Percentiles rank a stretch among this genome's conserved stretches.
phyloP scores from a whole-genome alignment of 441 rosid species.

The Theobroma grandiflorum region DNA sequence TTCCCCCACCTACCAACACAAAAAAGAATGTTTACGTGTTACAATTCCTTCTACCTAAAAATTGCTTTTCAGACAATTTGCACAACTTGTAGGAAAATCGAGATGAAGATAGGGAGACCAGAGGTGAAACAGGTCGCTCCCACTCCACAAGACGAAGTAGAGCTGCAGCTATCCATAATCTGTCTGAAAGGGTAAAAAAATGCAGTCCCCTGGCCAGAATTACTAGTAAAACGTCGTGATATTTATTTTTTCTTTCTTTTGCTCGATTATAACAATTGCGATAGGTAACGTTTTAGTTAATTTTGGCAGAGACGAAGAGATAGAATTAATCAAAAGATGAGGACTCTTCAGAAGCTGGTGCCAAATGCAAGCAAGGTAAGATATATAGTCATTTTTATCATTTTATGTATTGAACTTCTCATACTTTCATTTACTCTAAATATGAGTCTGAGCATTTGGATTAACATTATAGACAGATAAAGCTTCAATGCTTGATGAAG shows the following conservation, averaged over 20 bases:
- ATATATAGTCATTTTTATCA: neutral
- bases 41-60: neutral
- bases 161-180: conserved; percentile 94
- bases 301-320: conserved; percentile 81
- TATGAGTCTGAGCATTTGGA: neutral
- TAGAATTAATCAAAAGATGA: conserved; percentile 91
- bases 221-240: neutral
- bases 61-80: neutral
- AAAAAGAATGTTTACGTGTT: conserved; percentile 1
- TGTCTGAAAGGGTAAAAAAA: conserved; percentile 81
- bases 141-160: conserved; percentile 74
- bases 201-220: neutral
- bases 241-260: neutral
- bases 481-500: conserved; percentile 97
- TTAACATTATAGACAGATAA: conserved; percentile 70
- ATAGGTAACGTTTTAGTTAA: neutral
- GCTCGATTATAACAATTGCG: neutral
- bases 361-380: conserved; percentile 94
- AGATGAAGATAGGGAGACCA: conserved; percentile 42
- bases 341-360: conserved; percentile 89
- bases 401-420: conserved; percentile 13
- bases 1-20: no score
- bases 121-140: conserved; percentile 44
- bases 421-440: neutral
- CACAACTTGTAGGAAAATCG: conserved; percentile 29